Evolutionary conservation across 768 basidiomycete genomes (phyloP), one percentile per base, ranked within the genome.

Genomic region (Rhodotorula sphaerocarpa): DNA sequence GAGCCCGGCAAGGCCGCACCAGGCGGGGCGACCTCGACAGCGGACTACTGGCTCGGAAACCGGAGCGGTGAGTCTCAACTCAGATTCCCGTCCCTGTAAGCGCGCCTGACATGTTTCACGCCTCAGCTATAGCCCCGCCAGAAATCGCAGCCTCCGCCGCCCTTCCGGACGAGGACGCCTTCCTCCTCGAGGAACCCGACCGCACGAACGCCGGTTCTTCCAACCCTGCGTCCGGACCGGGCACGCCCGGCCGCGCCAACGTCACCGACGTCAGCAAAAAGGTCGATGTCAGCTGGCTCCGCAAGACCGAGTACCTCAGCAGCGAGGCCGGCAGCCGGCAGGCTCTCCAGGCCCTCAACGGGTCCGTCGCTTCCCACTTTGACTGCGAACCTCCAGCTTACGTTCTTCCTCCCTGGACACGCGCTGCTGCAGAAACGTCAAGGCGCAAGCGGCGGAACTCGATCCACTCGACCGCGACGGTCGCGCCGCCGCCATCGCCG

Each of bases 281-380:
- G 42, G 67, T 70, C 7, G 75, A 89, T 60, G 91, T 95, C 16
- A 80, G 88, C 2, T 96, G 92, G 92, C 79, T 96, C 55, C 81
- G 92, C 55, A 90, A 87, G 74, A 93, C 91, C 0, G 90, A 91
- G 71, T 92, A 95, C 71, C 81, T 92, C 39, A 56, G 56, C 10
- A 66, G 59, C 43, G 63, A 61, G 43, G 36, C 61, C 31, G 44
- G 20, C 50, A 50, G 5, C 9, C 18, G 39, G 27, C 39, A 61
- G 46, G 55, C 63, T 11, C 23, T 61, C 34, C 58, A 43, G 56
- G 31, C 25, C 46, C 28, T 47, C 39, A 50, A 39, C 42, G 52
- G 36, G 50, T 50, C 44, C 42, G 47, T 41, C 42, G 14, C 23
- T 43, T 11, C 5, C 15, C 39, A 23, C 31, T 16, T 3, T 25